Conservation (phyloP, 228 moss, liverwort and hornwort species). For the Sphagnum magellanicum region DNA sequence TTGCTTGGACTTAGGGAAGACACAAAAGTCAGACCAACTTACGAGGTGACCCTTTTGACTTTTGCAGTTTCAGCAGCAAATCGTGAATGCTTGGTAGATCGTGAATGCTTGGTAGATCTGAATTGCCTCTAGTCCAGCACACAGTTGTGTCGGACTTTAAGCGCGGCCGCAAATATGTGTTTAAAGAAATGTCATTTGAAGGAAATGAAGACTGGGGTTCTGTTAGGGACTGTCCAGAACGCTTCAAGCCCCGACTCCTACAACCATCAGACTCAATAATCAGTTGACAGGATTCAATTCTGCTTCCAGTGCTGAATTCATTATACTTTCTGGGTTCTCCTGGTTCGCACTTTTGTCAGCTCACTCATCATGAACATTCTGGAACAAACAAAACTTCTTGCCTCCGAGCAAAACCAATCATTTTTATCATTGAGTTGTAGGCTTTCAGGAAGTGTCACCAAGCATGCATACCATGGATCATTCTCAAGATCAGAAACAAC, state of each 20-base stretch:
- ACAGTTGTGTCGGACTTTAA: conserved; percentile 22
- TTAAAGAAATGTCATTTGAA: conserved; percentile 45
- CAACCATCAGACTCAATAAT: neutral
- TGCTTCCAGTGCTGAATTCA: neutral
- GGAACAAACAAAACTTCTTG: neutral
- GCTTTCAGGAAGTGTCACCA: neutral
- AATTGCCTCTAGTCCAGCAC: conserved; percentile 35
- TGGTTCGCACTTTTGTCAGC: neutral
- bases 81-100: conserved; percentile 58
- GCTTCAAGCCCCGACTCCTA: conserved; percentile 13
- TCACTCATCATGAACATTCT: neutral
- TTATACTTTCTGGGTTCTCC: neutral
- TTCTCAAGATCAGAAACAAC: conserved; percentile 66
- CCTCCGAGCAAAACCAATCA: neutral
- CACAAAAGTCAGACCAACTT: conserved; percentile 17
- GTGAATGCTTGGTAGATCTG: conserved; percentile 34
- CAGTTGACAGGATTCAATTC: no score
- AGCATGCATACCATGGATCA: neutral
- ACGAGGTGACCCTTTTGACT: conserved; percentile 74
- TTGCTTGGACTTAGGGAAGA: no score
- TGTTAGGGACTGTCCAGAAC: conserved; percentile 20
- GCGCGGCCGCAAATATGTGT: conserved; percentile 57
- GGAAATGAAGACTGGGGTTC: conserved; percentile 18
- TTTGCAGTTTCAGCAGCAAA: conserved; percentile 59
- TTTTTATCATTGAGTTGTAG: neutral